These are phyloP conservation scores for Phaseolus coccineus DNA, from an alignment of 331 rosid genomes.

Conservation along the genomic window DNA sequence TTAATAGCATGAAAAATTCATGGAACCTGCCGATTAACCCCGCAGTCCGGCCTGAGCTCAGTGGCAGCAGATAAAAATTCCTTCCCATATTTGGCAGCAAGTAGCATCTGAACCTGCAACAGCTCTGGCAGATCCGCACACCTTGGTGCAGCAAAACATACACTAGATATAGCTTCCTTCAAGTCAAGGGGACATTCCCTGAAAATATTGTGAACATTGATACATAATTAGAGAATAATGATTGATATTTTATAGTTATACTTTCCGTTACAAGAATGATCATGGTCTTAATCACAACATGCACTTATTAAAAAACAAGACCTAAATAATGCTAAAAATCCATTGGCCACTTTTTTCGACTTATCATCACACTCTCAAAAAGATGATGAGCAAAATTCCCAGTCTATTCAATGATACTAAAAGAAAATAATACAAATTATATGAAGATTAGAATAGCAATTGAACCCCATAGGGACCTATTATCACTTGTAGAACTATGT, in stretches of 20 bases:
- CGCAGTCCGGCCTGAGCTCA: slow-evolving; percentile 94
- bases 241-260: neutral
- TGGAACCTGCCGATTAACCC: slow-evolving; percentile 96
- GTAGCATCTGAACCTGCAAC: slow-evolving; percentile 88
- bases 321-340: slow-evolving; percentile 15
- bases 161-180: slow-evolving; percentile 96
- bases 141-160: slow-evolving; percentile 98
- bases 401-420: slow-evolving; percentile 14
- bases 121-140: slow-evolving; percentile 95
- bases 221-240: slow-evolving; percentile 26
- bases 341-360: neutral
- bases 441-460: neutral
- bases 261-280: slow-evolving; percentile 3
- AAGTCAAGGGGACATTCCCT: slow-evolving; percentile 97
- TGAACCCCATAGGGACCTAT: too few species aligned
- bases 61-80: slow-evolving; percentile 89
- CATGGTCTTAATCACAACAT: slow-evolving; percentile 7
- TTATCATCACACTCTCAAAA: neutral
- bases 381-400: neutral
- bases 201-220: slow-evolving; percentile 38
- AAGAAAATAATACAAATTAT: neutral
- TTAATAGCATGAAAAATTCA: slow-evolving; percentile 39
- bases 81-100: slow-evolving; percentile 87
- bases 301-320: neutral
- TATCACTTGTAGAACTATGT: too few species aligned